A percentile compares a stretch with the other conserved stretches of the same genome.
Evolutionary conservation across 202 grass and related monocot species (phyloP).

Genomic region (Setaria viridis): DNA sequence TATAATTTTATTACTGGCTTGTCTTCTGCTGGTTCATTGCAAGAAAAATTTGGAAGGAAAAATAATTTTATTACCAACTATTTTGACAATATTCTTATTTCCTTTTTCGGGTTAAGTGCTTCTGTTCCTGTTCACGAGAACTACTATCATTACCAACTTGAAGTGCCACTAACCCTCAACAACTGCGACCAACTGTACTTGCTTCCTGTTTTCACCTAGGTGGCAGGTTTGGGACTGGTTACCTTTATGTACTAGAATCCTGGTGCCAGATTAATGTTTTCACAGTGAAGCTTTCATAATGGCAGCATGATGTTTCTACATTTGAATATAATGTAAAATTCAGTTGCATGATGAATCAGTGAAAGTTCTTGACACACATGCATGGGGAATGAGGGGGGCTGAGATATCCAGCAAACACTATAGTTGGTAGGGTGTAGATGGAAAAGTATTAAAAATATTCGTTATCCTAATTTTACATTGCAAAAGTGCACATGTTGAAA

Average conservation of each 20-base stretch:
- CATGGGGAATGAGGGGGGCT: not conserved
- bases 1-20: not conserved
- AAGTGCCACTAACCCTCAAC: conserved; percentile 26
- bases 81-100: conserved; percentile 6
- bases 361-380: conserved; percentile 6
- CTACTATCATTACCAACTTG: conserved; percentile 30
- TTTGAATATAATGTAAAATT: conserved; percentile 4
- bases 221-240: conserved; percentile 3
- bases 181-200: not conserved
- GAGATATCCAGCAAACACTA: conserved; percentile 10
- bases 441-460: not conserved
- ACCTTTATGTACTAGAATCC: not conserved
- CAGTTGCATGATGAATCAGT: conserved; percentile 13
- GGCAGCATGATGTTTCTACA: conserved; percentile 30
- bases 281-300: not conserved
- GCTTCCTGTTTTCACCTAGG: conserved; percentile 35
- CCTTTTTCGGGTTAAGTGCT: not conserved
- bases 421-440: conserved; percentile 36
- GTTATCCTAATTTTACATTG: conserved; percentile 13
- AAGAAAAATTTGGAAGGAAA: not conserved
- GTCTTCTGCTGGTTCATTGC: not conserved
- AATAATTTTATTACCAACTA: conserved; percentile 9
- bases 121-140: not conserved
- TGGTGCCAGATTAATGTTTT: conserved; percentile 31
- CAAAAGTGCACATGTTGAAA: conserved; percentile 21